Conservation (phyloP, 2,329 filamentous ascomycete genomes). For the Daldinia eschscholtzii region DNA sequence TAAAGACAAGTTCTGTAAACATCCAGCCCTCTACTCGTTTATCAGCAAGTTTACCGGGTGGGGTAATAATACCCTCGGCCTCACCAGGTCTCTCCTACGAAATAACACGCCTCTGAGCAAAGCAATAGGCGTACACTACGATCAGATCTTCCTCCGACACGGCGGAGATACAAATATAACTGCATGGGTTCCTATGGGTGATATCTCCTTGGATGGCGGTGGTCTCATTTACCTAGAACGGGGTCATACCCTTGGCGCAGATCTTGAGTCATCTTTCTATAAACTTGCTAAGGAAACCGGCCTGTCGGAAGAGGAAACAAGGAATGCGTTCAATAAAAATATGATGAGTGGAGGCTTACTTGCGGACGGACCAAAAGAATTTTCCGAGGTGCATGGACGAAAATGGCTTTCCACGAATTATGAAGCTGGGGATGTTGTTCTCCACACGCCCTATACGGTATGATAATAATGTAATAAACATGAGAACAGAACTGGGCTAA, state of each 20-base stretch:
- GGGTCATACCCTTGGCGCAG: constrained; percentile 58
- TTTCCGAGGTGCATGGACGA: constrained; percentile 48
- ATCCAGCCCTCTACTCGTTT: constrained; percentile 63
- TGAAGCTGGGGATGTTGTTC: constrained; percentile 57
- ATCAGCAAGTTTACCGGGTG: constrained; percentile 66
- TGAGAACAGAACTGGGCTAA: not conserved
- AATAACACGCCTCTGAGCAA: constrained; percentile 69
- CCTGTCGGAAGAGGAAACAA: constrained; percentile 64
- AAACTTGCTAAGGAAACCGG: constrained; percentile 55
- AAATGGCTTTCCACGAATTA: constrained; percentile 56
- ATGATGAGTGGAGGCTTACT: constrained; percentile 70
- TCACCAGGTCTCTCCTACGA: constrained; percentile 64
- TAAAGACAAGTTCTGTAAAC: constrained; percentile 65
- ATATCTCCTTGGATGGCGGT: constrained; percentile 66
- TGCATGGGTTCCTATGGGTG: constrained; percentile 69
- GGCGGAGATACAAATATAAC: constrained; percentile 68
- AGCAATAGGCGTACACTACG: constrained; percentile 71
- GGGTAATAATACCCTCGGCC: constrained; percentile 61
- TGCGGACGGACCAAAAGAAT: constrained; percentile 60
- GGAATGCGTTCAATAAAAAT: constrained; percentile 67
- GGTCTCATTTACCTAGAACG: constrained; percentile 71
- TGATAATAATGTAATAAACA: not conserved
- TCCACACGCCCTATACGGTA: constrained; percentile 56
- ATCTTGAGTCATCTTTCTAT: constrained; percentile 61
- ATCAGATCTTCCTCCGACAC: constrained; percentile 69